Conservation (phyloP, 2,329 filamentous ascomycete species). For the Rhexocercosporidium sp. region DNA sequence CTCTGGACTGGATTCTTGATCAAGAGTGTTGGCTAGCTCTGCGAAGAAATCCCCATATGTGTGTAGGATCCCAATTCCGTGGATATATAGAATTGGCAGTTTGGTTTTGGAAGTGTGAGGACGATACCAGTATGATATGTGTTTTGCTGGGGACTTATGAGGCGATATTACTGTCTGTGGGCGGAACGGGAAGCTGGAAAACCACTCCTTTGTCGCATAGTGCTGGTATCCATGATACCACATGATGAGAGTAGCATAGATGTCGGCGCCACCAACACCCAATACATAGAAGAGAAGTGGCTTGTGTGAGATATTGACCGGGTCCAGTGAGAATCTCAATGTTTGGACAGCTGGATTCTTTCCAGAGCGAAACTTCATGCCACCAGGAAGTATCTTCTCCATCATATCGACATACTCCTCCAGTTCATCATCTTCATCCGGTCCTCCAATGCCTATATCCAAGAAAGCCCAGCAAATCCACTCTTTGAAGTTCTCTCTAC, state of each 20-base stretch:
- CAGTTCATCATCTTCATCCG: slow-evolving; percentile 46
- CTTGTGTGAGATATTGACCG: slow-evolving; percentile 57
- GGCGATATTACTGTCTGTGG: slow-evolving; percentile 50
- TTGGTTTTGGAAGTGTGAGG: slow-evolving; percentile 60
- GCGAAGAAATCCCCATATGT: slow-evolving; percentile 57
- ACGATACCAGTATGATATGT: slow-evolving; percentile 61
- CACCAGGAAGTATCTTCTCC: slow-evolving; percentile 41
- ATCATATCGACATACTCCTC: slow-evolving; percentile 55
- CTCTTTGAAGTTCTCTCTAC: slow-evolving; percentile 60
- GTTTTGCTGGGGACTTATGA: slow-evolving; percentile 48
- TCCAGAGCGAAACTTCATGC: background rate
- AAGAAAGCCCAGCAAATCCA: slow-evolving; percentile 63
- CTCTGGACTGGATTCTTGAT: slow-evolving; percentile 18
- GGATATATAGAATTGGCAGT: slow-evolving; percentile 62
- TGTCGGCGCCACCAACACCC: background rate
- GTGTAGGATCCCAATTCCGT: slow-evolving; percentile 63
- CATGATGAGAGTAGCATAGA: slow-evolving; percentile 9
- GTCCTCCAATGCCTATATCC: slow-evolving; percentile 50
- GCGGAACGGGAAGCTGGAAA: slow-evolving; percentile 52
- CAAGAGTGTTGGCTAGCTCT: slow-evolving; percentile 44
- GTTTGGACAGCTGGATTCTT: slow-evolving; percentile 47
- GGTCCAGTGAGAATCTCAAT: slow-evolving; percentile 60
- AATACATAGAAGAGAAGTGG: slow-evolving; percentile 44
- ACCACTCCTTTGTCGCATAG: slow-evolving; percentile 33
- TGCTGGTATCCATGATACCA: slow-evolving; percentile 38